A percentile compares a stretch with the other conserved stretches of the same genome.
Conservation (phyloP, 768 basidiomycete species). For the Naganishia kalamii region DNA sequence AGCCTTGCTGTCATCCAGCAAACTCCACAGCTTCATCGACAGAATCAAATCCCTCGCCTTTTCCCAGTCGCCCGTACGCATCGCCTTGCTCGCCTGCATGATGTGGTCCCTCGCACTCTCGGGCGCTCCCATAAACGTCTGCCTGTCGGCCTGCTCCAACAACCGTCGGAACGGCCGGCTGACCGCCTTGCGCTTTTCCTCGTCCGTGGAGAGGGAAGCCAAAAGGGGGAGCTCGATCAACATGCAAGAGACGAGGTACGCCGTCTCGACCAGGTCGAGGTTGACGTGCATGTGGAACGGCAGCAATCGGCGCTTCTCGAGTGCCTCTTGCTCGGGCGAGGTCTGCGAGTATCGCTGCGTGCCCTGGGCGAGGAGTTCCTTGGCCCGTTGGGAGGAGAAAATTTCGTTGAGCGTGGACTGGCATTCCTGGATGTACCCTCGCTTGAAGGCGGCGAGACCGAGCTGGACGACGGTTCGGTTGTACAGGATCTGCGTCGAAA, state of each 20-base stretch:
- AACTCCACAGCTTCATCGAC: constrained; percentile 93
- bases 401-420: constrained; percentile 91
- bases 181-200: constrained; percentile 82
- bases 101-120: constrained; percentile 98
- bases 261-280: constrained; percentile 92
- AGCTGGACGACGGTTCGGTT: constrained; percentile 96
- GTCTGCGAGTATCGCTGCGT: constrained; percentile 72
- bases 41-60: constrained; percentile 86
- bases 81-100: constrained; percentile 95
- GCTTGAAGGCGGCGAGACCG: constrained; percentile 92
- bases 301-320: constrained; percentile 88
- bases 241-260: constrained; percentile 98
- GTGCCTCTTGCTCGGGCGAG: constrained; percentile 91
- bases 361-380: constrained; percentile 93
- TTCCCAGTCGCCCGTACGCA: constrained; percentile 96
- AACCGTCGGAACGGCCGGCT: constrained; percentile 95
- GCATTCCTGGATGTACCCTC: constrained; percentile 86
- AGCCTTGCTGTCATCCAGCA: constrained; percentile 79
- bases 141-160: constrained; percentile 92
- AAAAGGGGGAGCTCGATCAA: constrained; percentile 91
- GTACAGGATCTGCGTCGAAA: constrained; percentile 93
- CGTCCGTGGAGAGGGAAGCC: constrained; percentile 89
- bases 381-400: constrained; percentile 91
- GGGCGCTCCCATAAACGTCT: constrained; percentile 96
- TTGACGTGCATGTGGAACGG: constrained; percentile 99